Percentiles rank a stretch among this genome's conserved stretches.
Conservation (phyloP, 2,329 filamentous ascomycete genomes). For the Colletotrichum lindemuthianum region DNA sequence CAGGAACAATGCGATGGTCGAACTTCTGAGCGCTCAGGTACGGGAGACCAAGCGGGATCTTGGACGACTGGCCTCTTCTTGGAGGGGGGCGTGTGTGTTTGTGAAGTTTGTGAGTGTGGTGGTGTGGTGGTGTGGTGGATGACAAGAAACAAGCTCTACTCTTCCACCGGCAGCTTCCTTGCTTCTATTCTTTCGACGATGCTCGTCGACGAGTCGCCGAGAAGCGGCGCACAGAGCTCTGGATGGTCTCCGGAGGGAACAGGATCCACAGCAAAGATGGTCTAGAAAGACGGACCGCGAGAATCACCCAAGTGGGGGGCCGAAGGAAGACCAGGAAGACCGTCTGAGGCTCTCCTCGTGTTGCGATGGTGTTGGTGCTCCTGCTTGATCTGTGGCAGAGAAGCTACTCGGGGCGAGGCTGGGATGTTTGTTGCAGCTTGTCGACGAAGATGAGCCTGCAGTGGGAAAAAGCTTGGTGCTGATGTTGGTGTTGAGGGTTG, state of each 20-base stretch:
- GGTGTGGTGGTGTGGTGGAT: constrained; percentile 29
- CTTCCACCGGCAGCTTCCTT: constrained; percentile 28
- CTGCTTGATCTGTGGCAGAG: constrained; percentile 22
- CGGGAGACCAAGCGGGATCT: constrained; percentile 36
- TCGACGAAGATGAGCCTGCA: constrained; percentile 33
- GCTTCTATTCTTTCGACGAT: constrained; percentile 30
- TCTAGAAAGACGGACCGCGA: constrained; percentile 35
- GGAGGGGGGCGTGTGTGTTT: not conserved
- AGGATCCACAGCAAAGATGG: constrained; percentile 33
- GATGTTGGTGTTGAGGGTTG: constrained; percentile 12
- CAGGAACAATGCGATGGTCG: constrained; percentile 38
- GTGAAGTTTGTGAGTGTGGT: not conserved
- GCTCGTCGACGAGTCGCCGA: constrained; percentile 25
- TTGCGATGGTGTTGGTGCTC: constrained; percentile 8
- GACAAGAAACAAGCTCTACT: constrained; percentile 34
- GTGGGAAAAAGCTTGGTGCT: constrained; percentile 32
- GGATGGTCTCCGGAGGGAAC: constrained; percentile 26
- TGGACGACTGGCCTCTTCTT: constrained; percentile 35
- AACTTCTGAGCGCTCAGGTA: constrained; percentile 38
- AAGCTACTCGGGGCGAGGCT: constrained; percentile 24
- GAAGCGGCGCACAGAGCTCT: constrained; percentile 36
- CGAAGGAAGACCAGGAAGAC: constrained; percentile 29
- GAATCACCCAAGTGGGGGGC: constrained; percentile 37
- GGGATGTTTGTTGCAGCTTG: constrained; percentile 23
- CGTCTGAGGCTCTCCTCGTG: constrained; percentile 32